Conservation (phyloP, 2,329 filamentous ascomycete species). For the Claviceps pazoutovae region DNA sequence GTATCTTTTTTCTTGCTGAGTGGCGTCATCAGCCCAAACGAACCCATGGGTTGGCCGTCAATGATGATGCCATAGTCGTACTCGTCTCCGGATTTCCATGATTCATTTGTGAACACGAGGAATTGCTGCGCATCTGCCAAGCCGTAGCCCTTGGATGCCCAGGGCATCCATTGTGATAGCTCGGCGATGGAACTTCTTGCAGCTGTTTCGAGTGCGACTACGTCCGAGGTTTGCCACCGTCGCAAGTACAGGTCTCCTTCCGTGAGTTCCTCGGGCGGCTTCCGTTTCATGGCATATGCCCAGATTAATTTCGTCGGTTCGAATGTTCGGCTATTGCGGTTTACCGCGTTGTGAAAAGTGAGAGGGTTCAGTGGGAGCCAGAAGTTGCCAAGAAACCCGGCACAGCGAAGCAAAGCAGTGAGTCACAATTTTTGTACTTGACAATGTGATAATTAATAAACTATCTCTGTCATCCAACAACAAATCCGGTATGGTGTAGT, state of each 20-base stretch:
- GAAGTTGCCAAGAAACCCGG: too few species aligned
- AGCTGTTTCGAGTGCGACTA: constrained; percentile 3
- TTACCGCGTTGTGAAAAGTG: too few species aligned
- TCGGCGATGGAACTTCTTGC: constrained; percentile 7
- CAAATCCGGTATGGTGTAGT: constrained; percentile 21
- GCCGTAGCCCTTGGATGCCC: constrained; percentile 8
- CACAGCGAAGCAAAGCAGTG: too few species aligned
- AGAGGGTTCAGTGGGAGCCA: background rate
- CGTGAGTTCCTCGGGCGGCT: constrained; percentile 6
- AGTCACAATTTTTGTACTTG: too few species aligned
- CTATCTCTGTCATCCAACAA: background rate
- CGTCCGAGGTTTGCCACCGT: constrained; percentile 8
- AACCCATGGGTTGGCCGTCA: constrained; percentile 5
- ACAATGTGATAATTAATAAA: background rate
- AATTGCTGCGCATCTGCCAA: constrained; percentile 5
- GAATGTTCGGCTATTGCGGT: too few species aligned
- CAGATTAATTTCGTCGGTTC: too few species aligned
- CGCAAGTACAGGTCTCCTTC: constrained; percentile 7
- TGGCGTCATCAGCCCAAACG: constrained; percentile 7
- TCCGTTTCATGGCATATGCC: background rate
- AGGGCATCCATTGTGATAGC: constrained; percentile 10
- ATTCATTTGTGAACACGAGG: constrained; percentile 1
- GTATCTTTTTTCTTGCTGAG: background rate
- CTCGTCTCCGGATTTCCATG: constrained; percentile 5
- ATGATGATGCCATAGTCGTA: constrained; percentile 9